Conservation (phyloP, 805 yeast species). For the Lipomyces orientalis region DNA sequence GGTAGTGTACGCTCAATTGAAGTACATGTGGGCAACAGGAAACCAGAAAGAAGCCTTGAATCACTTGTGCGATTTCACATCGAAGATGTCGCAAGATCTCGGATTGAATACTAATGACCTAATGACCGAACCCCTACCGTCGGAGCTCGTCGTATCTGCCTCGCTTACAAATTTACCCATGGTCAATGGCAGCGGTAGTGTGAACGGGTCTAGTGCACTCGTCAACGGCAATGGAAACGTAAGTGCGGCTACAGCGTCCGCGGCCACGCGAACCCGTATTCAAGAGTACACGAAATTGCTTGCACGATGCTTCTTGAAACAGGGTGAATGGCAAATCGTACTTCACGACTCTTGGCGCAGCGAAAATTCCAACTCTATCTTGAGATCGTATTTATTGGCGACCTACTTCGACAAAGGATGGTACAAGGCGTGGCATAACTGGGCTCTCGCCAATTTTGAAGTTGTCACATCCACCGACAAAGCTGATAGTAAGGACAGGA, state of each 20-base stretch:
- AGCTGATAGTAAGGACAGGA: constrained; percentile 37
- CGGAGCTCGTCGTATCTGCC: constrained; percentile 46
- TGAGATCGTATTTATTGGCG: constrained; percentile 90
- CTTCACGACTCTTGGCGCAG: constrained; percentile 80
- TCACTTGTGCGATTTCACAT: constrained; percentile 86
- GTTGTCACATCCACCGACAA: constrained; percentile 69
- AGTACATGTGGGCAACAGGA: constrained; percentile 96
- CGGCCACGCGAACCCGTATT: constrained; percentile 55
- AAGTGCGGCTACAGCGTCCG: constrained; percentile 4
- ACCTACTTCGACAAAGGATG: constrained; percentile 91
- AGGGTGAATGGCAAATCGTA: constrained; percentile 97
- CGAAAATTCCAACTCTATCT: constrained; percentile 72
- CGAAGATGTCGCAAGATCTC: constrained; percentile 85
- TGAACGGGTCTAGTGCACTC: not conserved
- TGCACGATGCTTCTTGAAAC: constrained; percentile 94
- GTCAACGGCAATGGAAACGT: constrained; percentile 8
- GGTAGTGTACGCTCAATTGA: constrained; percentile 95
- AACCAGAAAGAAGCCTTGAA: constrained; percentile 83
- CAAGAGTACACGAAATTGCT: constrained; percentile 81
- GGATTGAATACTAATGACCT: constrained; percentile 79
- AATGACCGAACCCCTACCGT: constrained; percentile 83
- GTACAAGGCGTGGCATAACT: constrained; percentile 99
- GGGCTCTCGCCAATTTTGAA: constrained; percentile 98
- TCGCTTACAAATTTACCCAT: constrained; percentile 10
- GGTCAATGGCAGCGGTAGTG: constrained; percentile 36